Conservation (phyloP, 2,329 filamentous ascomycete species). For the Botrytis galanthina region DNA sequence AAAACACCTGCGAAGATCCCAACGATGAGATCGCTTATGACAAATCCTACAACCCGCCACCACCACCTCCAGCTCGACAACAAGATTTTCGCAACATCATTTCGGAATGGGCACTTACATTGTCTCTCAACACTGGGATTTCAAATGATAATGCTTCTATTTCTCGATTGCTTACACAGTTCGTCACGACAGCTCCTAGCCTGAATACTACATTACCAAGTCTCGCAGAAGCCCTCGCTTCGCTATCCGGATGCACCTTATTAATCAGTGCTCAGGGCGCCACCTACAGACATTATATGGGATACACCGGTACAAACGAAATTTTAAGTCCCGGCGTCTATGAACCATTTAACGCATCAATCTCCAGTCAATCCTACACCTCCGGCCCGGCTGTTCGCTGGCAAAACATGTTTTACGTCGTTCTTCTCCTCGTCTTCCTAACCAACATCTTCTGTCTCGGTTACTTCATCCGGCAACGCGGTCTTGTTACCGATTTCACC, state of each 20-base stretch:
- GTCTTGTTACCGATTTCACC: constrained; percentile 73
- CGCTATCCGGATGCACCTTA: constrained; percentile 65
- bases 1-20: constrained; percentile 58
- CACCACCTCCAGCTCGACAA: constrained; percentile 38
- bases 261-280: constrained; percentile 58
- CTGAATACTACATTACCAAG: constrained; percentile 53
- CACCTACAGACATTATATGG: constrained; percentile 60
- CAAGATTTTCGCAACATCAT: constrained; percentile 56
- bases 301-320: constrained; percentile 39
- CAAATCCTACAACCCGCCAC: constrained; percentile 41
- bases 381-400: constrained; percentile 60
- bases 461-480: constrained; percentile 55
- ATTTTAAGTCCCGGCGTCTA: constrained; percentile 47
- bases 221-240: constrained; percentile 70
- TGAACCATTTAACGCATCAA: constrained; percentile 61
- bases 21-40: constrained; percentile 55
- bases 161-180: constrained; percentile 55
- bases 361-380: constrained; percentile 67
- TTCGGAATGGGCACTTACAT: constrained; percentile 52
- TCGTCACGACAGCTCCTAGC: constrained; percentile 43
- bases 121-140: constrained; percentile 56
- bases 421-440: constrained; percentile 63
- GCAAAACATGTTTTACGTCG: constrained; percentile 65
- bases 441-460: constrained; percentile 64
- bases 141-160: constrained; percentile 57